phyloP scores from a whole-genome alignment of 2,329 filamentous ascomycete genomes.

The Beauveria australis region DNA sequence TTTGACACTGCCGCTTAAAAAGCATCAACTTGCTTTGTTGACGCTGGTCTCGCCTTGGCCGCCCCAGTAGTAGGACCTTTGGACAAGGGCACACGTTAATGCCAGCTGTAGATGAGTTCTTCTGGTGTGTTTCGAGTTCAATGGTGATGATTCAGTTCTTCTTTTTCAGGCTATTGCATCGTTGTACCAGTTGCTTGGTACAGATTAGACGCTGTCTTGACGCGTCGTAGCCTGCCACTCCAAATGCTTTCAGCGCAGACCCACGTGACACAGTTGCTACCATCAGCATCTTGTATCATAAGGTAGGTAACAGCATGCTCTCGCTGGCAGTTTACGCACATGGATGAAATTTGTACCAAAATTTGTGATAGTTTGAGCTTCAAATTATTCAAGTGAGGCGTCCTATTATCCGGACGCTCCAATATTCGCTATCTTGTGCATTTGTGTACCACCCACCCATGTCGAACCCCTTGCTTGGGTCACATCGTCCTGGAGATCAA shows the following conservation, averaged over 20 bases:
- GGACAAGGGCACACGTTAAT: background rate
- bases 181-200: background rate
- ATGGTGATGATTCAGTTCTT: too few species aligned
- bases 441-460: background rate
- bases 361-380: background rate
- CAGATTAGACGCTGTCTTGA: background rate
- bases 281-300: background rate
- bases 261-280: background rate
- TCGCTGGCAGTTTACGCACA: background rate
- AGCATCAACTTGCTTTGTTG: background rate
- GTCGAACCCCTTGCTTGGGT: background rate
- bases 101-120: background rate
- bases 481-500: background rate
- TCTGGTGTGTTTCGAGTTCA: too few species aligned
- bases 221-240: background rate
- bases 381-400: slow-evolving; percentile 12
- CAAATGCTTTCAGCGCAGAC: too few species aligned
- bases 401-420: slow-evolving; percentile 8
- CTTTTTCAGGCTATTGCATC: background rate
- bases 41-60: background rate
- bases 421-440: slow-evolving; percentile 9
- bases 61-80: background rate
- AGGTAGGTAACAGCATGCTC: background rate
- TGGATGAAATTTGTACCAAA: background rate
- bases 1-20: background rate